Percentiles rank a stretch among this genome's conserved stretches.
phyloP scores from a whole-genome alignment of 805 yeast genomes.

The Schwanniomyces polymorphus region DNA sequence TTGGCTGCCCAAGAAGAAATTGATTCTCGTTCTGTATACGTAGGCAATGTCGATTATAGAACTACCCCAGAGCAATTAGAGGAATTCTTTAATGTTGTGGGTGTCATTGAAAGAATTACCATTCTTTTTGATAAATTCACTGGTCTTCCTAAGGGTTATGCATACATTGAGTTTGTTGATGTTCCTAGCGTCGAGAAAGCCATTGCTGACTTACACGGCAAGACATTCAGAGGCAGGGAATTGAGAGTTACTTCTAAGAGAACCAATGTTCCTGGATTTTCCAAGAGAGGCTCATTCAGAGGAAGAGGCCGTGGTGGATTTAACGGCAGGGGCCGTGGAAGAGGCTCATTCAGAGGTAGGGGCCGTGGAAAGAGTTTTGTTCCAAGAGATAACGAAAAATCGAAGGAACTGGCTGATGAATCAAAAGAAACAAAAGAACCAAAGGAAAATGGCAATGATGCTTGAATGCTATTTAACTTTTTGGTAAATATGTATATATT shows the following conservation, averaged over 20 bases:
- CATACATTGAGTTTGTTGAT: slow-evolving; percentile 58
- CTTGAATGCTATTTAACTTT: neutral
- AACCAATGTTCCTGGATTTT: slow-evolving; percentile 53
- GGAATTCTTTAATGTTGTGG: slow-evolving; percentile 42
- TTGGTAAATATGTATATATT: neutral
- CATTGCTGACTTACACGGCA: slow-evolving; percentile 39
- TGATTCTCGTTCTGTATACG: slow-evolving; percentile 54
- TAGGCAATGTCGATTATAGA: slow-evolving; percentile 50
- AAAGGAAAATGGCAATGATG: neutral
- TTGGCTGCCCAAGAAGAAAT: slow-evolving; percentile 42
- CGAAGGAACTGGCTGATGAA: neutral
- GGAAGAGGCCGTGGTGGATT: slow-evolving; percentile 23
- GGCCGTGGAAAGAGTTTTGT: slow-evolving; percentile 22
- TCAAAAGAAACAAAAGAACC: neutral
- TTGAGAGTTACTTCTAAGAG: slow-evolving; percentile 51
- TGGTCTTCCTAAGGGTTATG: slow-evolving; percentile 57
- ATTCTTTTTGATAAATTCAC: slow-evolving; percentile 46
- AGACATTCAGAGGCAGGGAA: slow-evolving; percentile 45
- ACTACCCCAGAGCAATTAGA: slow-evolving; percentile 54
- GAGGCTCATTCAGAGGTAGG: slow-evolving; percentile 38
- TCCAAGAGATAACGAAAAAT: slow-evolving; percentile 7
- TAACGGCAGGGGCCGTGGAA: slow-evolving; percentile 21
- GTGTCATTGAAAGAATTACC: slow-evolving; percentile 52
- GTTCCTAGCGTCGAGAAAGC: slow-evolving; percentile 47
- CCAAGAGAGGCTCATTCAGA: slow-evolving; percentile 17